Evolutionary conservation across 1,139 yeast species (phyloP), one percentile per base, ranked within the genome.

Genomic region (Pichia sp.): DNA sequence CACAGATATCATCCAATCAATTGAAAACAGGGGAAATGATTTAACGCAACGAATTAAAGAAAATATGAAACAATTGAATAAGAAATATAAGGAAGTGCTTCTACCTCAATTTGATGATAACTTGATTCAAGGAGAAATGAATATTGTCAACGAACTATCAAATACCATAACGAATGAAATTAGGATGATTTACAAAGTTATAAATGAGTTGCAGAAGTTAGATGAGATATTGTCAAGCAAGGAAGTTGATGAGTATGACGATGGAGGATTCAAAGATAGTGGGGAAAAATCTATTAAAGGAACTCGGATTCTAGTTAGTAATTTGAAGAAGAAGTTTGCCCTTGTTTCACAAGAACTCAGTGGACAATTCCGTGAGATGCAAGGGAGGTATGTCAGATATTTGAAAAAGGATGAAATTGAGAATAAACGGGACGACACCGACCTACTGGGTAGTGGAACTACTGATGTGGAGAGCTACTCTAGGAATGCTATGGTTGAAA

Each of bases 321-420:
- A 92, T 69, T 82, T 89, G 73, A 87, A 89, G 69, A 87, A 89
- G 64, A 84, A 84, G 49, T 82, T 92, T 69, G 99, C 99, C 3
- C 75, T 85, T 45, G 85, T 85, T 67, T 85, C 95, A 44, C 98
- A 93, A 68, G 85, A 83, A 49, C 74, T 81, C 50, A 85, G 95
- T 46, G 80, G 92, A 31, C 77, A 78, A 52, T 93, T 92, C 71
- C 75, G 99, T 54, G 88, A 89, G 64, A 74, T 92, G 64, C 99
- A 93, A 69, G 89, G 92, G 63, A 85, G 87, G 63, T 95, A 93
- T 66, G 83, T 95, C 66, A 87, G 88, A 64, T 82, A 84, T 62
- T 71, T 87, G 55, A 78, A 84, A 60, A 85, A 85, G 61, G 93
- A 86, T 64, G 92, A 86, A 54, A 15, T 38, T 13, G 29, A 31